Base-by-base conservation (phyloP, 1,284 basidiomycete species). In the Ustilago hordei region DNA sequence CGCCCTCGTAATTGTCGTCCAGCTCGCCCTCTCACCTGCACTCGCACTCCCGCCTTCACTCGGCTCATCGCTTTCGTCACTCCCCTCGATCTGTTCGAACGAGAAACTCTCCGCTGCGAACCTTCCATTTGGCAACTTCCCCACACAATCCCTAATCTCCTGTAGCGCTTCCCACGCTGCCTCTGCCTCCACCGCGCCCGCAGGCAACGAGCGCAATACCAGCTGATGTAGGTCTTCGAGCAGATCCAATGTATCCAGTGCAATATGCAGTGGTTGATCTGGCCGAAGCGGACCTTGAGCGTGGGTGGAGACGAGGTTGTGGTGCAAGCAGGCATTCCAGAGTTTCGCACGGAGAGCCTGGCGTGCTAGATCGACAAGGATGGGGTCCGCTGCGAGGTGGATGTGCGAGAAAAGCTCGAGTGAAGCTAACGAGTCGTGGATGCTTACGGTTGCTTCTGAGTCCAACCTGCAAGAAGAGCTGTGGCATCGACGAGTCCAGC, bases 211-310 rank as follows among this genome's bases (percentile, higher is more conserved):
- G 4, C 60, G 50, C 2, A 66, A 48, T 23, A 69, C 59, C 41
- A 74, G 47, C 38, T 53, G 53, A 35, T 76, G 56, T 8, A 73
- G 60, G n/a, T 77, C 75, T 17, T 77, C 75, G 23, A 77, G 67
- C 56, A 77, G 47, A 43, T 77, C 75, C 9, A 77, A 60, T 39
- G 69, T 69, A 35, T 73, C 69, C 15, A 77, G 64, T 8, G 69
- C 75, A 31, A 77, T 66, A 38, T 73, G 75, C 9, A 77, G 53
- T n/a, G 66, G 65, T 54, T 71, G 69, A 23, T 73, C 69, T 38
- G 69, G 63, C n/a, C 64, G 55, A 32, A 77, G 36, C 2, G 67
- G 69, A 3, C 39, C 64, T 7, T 48, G 55, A 12, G 60, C 48
- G 8, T 68, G 39, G 8, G 62, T 34, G 2, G 56, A 53, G 19